Base-by-base conservation (phyloP, 352 stramenopile species). In the Pythium aristosporum region DNA sequence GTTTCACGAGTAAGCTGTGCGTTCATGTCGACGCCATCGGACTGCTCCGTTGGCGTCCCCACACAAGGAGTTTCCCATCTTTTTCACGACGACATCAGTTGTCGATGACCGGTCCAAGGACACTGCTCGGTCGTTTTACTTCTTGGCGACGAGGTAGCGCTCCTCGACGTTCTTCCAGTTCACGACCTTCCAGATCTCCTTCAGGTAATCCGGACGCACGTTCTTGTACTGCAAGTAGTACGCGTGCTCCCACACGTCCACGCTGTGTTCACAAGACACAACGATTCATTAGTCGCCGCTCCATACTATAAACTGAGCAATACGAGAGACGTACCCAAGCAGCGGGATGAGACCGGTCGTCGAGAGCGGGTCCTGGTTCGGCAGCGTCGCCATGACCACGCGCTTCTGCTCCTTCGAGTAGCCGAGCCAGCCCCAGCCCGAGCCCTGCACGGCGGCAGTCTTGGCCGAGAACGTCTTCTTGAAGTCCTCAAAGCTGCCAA, bases 221-320 rank as follows among this genome's bases (percentile, higher is more conserved):
- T 98, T 98, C 72, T 97, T 97, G 79, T 98, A 98, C 77, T 98
- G 87, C 41, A 98, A 75, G 85, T 98, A 98, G 78, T 98, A 98
- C 34, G 94, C 92, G 76, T 94, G 85, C 72, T 99, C 96, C 97
- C 97, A 99, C 57, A 99, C 96, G 74, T 99, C 97, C 73, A 99
- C 98, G 55, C 96, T 83, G 32, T 47, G 28, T 20, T 28, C 30
- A 12, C 68, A 25, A 70, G 12, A 56, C 47, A 56, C 47, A 56
- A 11, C 21, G 59, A 48, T 5, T 46, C 39, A 53, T 25, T 53
- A 12, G 39, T 2, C 32, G 49, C 20, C 5, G 15, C 21, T n/a
- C 39, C 13, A 46, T n/a, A 20, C 16, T 15, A 46, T 1, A 21
- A 21, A 46, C 15, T 46, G 25, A 30, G 25, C 25, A 2, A 30